Evolutionary conservation across 345 rosid species (phyloP).

Genomic region (Draba incana): DNA sequence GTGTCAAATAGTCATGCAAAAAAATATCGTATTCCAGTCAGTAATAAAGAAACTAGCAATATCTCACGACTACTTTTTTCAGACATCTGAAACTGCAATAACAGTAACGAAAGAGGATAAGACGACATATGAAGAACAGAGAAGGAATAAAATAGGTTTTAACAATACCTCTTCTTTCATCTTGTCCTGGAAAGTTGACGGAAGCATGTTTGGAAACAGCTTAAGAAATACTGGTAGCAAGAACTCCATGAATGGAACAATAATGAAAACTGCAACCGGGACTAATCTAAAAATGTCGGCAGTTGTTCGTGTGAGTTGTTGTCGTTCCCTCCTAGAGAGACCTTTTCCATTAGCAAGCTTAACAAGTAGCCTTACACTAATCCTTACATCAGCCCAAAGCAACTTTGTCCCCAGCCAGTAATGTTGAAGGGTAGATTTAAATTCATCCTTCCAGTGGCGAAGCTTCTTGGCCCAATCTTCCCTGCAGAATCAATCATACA

Average conservation of each 20-base stretch:
- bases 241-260: constrained; percentile 98
- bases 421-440: constrained; percentile 84
- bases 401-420: constrained; percentile 94
- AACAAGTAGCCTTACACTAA: constrained; percentile 79
- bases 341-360: constrained; percentile 90
- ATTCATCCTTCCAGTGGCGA: constrained; percentile 85
- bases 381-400: constrained; percentile 90
- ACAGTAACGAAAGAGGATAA: background rate
- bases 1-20: constrained; percentile 19
- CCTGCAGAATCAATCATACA: constrained; percentile 48
- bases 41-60: background rate
- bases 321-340: constrained; percentile 88
- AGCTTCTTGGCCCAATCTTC: constrained; percentile 96
- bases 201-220: constrained; percentile 94
- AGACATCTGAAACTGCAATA: background rate
- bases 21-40: background rate
- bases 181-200: constrained; percentile 97
- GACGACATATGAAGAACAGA: background rate
- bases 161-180: constrained; percentile 92
- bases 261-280: constrained; percentile 81
- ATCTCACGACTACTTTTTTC: background rate
- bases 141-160: background rate
- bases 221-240: constrained; percentile 88
- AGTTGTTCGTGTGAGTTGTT: constrained; percentile 79
- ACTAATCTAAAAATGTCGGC: constrained; percentile 89